Conservation (phyloP, 495 filamentous ascomycete species). For the Penicillium ucsense region DNA sequence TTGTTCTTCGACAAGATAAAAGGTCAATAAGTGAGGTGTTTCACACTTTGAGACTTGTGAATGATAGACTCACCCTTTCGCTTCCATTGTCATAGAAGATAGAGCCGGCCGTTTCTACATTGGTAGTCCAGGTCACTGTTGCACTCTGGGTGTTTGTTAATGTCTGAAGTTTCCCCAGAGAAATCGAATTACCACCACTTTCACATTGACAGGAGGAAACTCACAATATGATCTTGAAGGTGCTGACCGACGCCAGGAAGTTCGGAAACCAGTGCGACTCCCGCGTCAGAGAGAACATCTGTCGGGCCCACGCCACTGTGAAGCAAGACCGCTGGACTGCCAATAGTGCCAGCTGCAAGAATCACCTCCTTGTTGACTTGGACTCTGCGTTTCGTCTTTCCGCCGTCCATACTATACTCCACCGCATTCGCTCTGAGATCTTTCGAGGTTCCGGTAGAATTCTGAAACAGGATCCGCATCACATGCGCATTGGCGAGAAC, state of each 20-base stretch:
- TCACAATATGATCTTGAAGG: conserved; percentile 37
- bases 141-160: conserved; percentile 16
- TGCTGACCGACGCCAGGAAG: conserved; percentile 43
- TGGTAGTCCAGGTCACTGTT: conserved; percentile 19
- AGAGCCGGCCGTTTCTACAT: conserved; percentile 17
- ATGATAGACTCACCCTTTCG: conserved; percentile 12
- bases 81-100: conserved; percentile 20
- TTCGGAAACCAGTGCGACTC: conserved; percentile 31
- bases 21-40: too few species aligned
- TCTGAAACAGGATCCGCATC: conserved; percentile 32
- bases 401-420: conserved; percentile 22
- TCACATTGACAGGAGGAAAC: conserved; percentile 3
- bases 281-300: conserved; percentile 23
- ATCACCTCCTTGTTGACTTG: conserved; percentile 45
- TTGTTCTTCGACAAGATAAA: conserved; percentile 7
- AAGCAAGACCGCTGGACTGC: conserved; percentile 46
- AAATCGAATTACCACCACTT: too few species aligned
- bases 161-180: too few species aligned
- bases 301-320: conserved; percentile 38
- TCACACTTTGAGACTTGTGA: too few species aligned
- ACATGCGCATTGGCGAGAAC: conserved; percentile 36
- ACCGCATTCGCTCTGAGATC: conserved; percentile 21
- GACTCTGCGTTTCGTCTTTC: conserved; percentile 19
- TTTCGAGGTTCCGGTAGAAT: conserved; percentile 6
- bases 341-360: conserved; percentile 43